Conservation (phyloP, 257 asterid genomes). For the Ligustrum vulgare region DNA sequence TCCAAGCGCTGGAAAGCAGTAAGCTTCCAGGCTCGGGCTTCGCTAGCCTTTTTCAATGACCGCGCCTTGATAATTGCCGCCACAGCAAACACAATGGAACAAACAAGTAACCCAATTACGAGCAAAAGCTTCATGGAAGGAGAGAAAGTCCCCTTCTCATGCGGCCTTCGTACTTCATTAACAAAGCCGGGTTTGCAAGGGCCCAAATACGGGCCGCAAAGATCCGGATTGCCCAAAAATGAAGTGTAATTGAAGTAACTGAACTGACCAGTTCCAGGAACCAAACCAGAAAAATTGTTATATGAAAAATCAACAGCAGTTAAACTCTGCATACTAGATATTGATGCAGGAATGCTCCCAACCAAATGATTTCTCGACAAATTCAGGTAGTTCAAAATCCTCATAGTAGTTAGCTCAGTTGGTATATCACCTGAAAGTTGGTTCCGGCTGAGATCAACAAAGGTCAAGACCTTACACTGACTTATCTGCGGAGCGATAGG, state of each 20-base stretch:
- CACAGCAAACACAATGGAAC: constrained; percentile 37
- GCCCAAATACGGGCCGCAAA: constrained; percentile 32
- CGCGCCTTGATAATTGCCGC: constrained; percentile 42
- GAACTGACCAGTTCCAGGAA: constrained; percentile 49
- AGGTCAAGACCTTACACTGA: constrained; percentile 71
- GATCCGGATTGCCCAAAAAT: constrained; percentile 42
- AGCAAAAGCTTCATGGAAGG: constrained; percentile 40
- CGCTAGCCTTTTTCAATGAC: constrained; percentile 29
- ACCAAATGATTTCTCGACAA: constrained; percentile 43
- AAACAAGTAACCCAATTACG: constrained; percentile 38
- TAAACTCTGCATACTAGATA: constrained; percentile 45
- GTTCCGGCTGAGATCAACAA: constrained; percentile 86
- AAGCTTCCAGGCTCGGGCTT: constrained; percentile 46
- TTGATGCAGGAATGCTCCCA: constrained; percentile 40
- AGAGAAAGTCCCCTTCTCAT: constrained; percentile 23
- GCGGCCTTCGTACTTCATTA: constrained; percentile 12
- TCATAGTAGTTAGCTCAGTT: constrained; percentile 37
- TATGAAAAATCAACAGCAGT: constrained; percentile 56
- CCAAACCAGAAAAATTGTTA: constrained; percentile 46
- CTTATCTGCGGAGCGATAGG: constrained; percentile 74
- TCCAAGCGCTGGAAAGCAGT: constrained; percentile 51
- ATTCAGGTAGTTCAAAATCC: constrained; percentile 42
- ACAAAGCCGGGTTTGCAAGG: constrained; percentile 24
- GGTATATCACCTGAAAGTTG: constrained; percentile 47
- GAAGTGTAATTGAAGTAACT: constrained; percentile 41